Evolutionary conservation across 495 filamentous ascomycete species (phyloP).

Genomic region (Tuber umbilicatum): DNA sequence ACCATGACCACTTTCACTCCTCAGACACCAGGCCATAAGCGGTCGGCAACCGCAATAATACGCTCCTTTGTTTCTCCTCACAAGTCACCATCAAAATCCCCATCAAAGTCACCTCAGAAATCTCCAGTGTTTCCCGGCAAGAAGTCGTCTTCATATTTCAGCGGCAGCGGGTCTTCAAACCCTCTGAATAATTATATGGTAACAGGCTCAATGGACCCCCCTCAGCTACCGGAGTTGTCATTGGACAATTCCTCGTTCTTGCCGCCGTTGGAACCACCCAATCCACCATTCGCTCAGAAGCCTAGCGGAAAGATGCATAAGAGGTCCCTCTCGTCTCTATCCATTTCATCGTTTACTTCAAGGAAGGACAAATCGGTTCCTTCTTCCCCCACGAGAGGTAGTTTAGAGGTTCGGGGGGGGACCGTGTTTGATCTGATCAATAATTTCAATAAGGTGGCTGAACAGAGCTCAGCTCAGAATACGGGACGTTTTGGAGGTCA

Average conservation of each 20-base stretch:
- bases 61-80: constrained; percentile 41
- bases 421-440: constrained; percentile 31
- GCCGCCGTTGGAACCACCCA: constrained; percentile 34
- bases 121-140: constrained; percentile 10
- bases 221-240: constrained; percentile 32
- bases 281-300: constrained; percentile 37
- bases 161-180: constrained; percentile 19
- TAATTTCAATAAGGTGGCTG: constrained; percentile 5
- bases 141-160: neutral
- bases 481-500: constrained; percentile 20
- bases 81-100: constrained; percentile 21
- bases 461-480: constrained; percentile 8
- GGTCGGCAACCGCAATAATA: constrained; percentile 40
- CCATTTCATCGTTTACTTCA: constrained; percentile 39
- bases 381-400: constrained; percentile 33
- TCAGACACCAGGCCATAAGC: constrained; percentile 36
- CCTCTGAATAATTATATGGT: constrained; percentile 40
- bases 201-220: constrained; percentile 23
- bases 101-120: constrained; percentile 31
- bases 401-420: constrained; percentile 31
- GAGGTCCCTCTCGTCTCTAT: constrained; percentile 39
- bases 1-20: constrained; percentile 25
- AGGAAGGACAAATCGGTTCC: constrained; percentile 28
- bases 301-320: constrained; percentile 34
- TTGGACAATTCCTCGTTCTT: constrained; percentile 23